A percentile compares a stretch with the other conserved stretches of the same genome.
Conservation (phyloP, 1,284 basidiomycete genomes). For the Fistulinella cinereoalba region DNA sequence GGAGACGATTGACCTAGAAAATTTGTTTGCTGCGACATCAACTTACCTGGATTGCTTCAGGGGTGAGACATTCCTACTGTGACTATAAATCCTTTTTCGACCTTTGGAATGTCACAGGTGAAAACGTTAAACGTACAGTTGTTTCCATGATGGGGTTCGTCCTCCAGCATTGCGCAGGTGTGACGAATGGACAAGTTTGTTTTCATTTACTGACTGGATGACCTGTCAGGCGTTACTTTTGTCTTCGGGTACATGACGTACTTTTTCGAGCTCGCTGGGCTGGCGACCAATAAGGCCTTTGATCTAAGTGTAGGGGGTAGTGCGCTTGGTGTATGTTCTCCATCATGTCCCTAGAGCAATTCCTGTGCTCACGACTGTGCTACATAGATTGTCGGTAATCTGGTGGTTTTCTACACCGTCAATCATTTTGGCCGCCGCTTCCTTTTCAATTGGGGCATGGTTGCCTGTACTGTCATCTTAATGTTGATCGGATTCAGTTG, state of each 20-base stretch:
- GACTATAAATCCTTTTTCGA: no score
- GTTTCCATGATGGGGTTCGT: slow-evolving; percentile 34
- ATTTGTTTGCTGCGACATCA: slow-evolving; percentile 22
- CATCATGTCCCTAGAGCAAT: not conserved
- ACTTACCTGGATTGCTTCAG: slow-evolving; percentile 29
- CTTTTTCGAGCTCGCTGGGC: slow-evolving; percentile 34
- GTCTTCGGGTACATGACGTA: slow-evolving; percentile 29
- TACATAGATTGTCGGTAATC: slow-evolving; percentile 24
- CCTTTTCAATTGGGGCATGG: slow-evolving; percentile 31
- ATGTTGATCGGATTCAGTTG: slow-evolving; percentile 30
- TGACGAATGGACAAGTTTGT: no score
- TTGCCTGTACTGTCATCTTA: slow-evolving; percentile 21
- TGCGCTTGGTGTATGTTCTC: slow-evolving; percentile 23
- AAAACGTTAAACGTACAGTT: no score
- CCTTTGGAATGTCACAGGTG: no score
- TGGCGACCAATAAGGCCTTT: slow-evolving; percentile 22
- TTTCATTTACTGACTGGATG: not conserved
- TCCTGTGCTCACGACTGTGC: not conserved
- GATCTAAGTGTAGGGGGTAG: slow-evolving; percentile 26
- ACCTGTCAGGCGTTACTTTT: slow-evolving; percentile 32
- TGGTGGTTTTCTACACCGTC: slow-evolving; percentile 26
- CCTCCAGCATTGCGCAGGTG: slow-evolving; percentile 29
- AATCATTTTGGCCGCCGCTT: slow-evolving; percentile 27
- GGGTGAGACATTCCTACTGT: no score
- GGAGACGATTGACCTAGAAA: slow-evolving; percentile 29